Evolutionary conservation across 208 protist species (phyloP).

Genomic region (Trypanosoma lewisi): DNA sequence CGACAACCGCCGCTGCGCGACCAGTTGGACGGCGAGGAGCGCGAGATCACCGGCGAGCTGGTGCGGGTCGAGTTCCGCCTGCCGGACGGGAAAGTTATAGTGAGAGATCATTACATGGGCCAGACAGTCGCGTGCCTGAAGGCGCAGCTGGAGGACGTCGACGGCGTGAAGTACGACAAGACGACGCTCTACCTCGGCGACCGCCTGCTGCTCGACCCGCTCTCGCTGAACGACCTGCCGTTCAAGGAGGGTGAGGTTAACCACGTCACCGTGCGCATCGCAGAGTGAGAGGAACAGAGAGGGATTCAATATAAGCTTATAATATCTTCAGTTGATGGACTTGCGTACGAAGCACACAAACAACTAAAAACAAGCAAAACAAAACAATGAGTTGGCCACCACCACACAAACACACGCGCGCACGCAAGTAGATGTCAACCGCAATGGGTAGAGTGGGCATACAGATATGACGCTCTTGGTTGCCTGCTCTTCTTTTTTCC

Average conservation of each 20-base stretch:
- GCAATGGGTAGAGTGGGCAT: background rate
- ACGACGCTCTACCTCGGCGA: slow-evolving; percentile 68
- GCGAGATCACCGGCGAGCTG: slow-evolving; percentile 55
- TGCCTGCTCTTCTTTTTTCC: slow-evolving; percentile 6
- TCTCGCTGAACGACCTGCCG: slow-evolving; percentile 80
- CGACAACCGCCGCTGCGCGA: slow-evolving; percentile 16
- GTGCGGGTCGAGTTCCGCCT: slow-evolving; percentile 42
- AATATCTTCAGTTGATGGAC: slow-evolving; percentile 6
- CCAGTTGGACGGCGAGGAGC: slow-evolving; percentile 59
- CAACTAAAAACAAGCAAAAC: no score
- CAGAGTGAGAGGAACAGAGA: background rate
- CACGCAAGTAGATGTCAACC: no score
- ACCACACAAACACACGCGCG: no score
- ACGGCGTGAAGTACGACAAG: slow-evolving; percentile 54
- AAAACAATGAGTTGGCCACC: no score
- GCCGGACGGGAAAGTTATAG: slow-evolving; percentile 31
- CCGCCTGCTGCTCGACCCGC: slow-evolving; percentile 63
- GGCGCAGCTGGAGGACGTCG: slow-evolving; percentile 51
- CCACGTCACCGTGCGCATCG: slow-evolving; percentile 25
- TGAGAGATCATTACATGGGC: slow-evolving; percentile 64
- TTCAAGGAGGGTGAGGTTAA: slow-evolving; percentile 58
- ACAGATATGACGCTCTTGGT: background rate
- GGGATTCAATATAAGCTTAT: background rate
- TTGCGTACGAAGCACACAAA: no score
- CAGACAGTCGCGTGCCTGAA: slow-evolving; percentile 82